These are phyloP conservation scores for Botrytis paeoniae DNA, from an alignment of 2,329 filamentous ascomycete genomes.

Conservation along the genomic window DNA sequence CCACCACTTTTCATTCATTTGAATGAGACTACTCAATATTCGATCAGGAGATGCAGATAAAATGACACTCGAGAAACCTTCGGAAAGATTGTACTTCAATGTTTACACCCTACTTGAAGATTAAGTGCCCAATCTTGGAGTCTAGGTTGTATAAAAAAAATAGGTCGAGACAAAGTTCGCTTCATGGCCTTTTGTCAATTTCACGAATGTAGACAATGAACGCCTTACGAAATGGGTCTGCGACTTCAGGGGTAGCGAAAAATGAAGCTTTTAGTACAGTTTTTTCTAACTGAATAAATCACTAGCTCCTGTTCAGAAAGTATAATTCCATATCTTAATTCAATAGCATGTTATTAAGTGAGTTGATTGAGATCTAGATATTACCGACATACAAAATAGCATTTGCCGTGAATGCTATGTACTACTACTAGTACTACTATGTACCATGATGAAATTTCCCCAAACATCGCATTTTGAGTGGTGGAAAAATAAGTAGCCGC, in stretches of 20 bases:
- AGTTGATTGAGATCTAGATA: neutral
- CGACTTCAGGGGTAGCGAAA: neutral
- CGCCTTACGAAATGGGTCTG: neutral
- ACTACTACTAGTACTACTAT: neutral
- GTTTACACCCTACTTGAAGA: neutral
- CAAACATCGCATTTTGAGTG: neutral
- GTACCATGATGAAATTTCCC: neutral
- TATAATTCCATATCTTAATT: neutral
- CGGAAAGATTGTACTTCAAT: neutral
- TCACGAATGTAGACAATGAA: neutral
- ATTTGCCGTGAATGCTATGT: neutral
- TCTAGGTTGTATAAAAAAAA: neutral
- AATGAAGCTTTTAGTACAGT: neutral
- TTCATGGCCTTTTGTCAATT: neutral
- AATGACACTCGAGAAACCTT: neutral
- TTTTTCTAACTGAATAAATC: neutral
- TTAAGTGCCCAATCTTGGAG: neutral
- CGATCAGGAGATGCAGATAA: neutral
- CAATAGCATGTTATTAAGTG: neutral
- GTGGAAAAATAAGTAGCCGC: slow-evolving; percentile 18
- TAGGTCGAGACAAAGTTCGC: neutral
- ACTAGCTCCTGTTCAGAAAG: neutral
- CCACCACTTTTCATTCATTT: neutral
- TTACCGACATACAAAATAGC: neutral
- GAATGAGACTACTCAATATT: neutral